These are phyloP conservation scores for Daldinia childiae DNA, from an alignment of 495 filamentous ascomycete genomes.

Conservation along the genomic window DNA sequence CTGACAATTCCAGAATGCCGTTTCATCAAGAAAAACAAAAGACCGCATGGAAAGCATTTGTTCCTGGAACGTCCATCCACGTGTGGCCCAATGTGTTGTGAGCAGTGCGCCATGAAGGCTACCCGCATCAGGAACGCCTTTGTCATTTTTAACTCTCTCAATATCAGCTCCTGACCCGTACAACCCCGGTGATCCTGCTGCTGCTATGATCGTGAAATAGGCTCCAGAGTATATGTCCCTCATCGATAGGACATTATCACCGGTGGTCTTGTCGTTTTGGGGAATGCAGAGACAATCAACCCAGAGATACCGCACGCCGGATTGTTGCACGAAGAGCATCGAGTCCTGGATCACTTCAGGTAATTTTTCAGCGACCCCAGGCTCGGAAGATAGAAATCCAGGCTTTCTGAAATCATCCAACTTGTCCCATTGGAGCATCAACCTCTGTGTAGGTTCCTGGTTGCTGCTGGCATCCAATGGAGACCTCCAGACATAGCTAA, in stretches of 20 bases:
- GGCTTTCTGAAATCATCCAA: neutral
- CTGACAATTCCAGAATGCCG: neutral
- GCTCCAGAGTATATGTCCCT: neutral
- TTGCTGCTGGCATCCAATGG: neutral
- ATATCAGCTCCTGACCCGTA: neutral
- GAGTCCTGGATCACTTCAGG: neutral
- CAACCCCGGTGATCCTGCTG: neutral
- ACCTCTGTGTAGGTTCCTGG: neutral
- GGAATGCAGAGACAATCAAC: neutral
- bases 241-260: neutral
- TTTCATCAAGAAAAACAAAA: neutral
- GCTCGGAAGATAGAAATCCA: neutral
- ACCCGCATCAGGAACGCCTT: neutral
- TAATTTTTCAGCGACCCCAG: neutral
- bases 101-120: neutral
- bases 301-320: neutral
- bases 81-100: neutral
- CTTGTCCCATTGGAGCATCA: neutral
- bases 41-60: neutral
- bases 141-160: neutral
- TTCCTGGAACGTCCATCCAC: neutral
- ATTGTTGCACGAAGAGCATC: neutral
- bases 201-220: neutral
- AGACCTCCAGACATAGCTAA: neutral
- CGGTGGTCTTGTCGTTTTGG: neutral